phyloP scores from a whole-genome alignment of 73 alveolate genomes.

The Vitrella brassicaformis region DNA sequence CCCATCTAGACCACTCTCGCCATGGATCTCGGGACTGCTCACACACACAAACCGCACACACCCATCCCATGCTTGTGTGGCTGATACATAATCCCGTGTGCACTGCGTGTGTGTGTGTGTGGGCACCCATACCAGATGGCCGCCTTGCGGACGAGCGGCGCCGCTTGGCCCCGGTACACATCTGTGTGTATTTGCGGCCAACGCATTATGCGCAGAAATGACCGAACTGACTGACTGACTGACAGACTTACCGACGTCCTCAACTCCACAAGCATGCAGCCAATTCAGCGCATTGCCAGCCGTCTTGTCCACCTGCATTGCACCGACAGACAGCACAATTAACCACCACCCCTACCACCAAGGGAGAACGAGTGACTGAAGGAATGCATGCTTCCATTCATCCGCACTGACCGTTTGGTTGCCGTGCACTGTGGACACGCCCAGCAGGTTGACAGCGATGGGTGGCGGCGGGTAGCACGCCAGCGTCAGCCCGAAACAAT shows the following conservation, averaged over 20 bases:
- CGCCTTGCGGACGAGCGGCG: conserved; percentile 26
- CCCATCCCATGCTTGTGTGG: too few relatives aligned
- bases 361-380: not conserved
- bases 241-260: too few relatives aligned
- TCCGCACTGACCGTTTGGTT: conserved; percentile 24
- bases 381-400: not conserved
- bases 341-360: too few relatives aligned
- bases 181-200: not conserved
- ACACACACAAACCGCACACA: too few relatives aligned
- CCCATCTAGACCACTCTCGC: conserved; percentile 47
- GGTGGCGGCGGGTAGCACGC: conserved; percentile 16
- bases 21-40: conserved; percentile 43
- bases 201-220: too few relatives aligned
- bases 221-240: too few relatives aligned
- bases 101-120: not conserved
- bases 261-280: not conserved
- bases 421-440: conserved; percentile 45
- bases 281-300: not conserved
- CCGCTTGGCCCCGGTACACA: conserved; percentile 30
- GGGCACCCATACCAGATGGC: conserved; percentile 4
- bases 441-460: conserved; percentile 29
- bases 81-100: not conserved
- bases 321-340: not conserved
- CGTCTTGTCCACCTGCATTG: not conserved
- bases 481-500: conserved; percentile 33